Evolutionary conservation across 1,284 basidiomycete genomes (phyloP), one percentile per base, ranked within the genome.

Genomic region (Fomitopsis schrenkii): DNA sequence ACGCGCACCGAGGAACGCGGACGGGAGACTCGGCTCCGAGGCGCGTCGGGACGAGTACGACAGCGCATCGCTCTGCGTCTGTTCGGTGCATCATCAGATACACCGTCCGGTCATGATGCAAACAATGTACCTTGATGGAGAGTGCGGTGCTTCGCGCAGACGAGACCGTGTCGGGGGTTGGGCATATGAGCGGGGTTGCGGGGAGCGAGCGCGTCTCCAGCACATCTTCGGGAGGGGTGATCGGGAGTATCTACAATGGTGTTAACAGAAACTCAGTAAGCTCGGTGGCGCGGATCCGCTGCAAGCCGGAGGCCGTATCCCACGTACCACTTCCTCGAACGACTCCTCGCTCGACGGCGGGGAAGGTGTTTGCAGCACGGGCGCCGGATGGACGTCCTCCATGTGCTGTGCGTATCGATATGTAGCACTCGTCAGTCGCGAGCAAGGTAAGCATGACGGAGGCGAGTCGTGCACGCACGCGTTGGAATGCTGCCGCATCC

Each of bases 401-500:
- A 33, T 50, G 68, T 9, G 63, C 61, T 17, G 2, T 33, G 30
- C 2, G 30, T 33, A 33, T 33, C 2, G 30, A 33, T 0, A 33
- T 33, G 30, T 2, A 33, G 8, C 5, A 8, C 30, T 1, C 30
- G 30, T 33, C 4, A 33, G 30, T 33, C 30, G 2, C 8, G 8
- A 2, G 30, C 30, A 50, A 15, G 15, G 28, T 10, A 59, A 56
- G 5, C 22, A 8, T 26, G 55, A 15, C 46, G 36, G 12, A 14
- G 35, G 12, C 12, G 40, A 22, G 30, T 33, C 17, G 17, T 5
- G 52, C 17, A 40, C 35, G 19, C 38, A 65, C 68, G 33, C 62
- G 45, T 30, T 58, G 59, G 19, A 62, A 50, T 15, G 58, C 57
- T 3, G 44, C 2, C 15, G 63, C 62, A 33, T 63, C 56, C 8